Conservation (phyloP, 257 asterid genomes). For the Apocynum venetum region DNA sequence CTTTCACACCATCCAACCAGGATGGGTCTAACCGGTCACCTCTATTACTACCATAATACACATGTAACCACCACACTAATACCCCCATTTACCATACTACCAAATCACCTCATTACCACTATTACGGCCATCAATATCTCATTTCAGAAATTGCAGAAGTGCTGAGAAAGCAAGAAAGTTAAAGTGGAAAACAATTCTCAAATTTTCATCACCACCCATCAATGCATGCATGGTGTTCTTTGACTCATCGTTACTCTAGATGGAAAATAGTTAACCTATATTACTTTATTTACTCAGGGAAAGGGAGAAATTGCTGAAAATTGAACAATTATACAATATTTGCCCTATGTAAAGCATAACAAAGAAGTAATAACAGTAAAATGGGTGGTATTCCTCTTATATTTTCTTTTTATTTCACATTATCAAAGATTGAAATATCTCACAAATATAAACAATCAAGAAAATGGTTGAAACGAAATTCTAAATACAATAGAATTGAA, state of each 20-base stretch:
- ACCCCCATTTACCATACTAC: background rate
- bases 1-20: background rate
- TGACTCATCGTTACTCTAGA: background rate
- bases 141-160: background rate
- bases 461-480: background rate
- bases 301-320: background rate
- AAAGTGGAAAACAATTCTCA: background rate
- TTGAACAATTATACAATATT: background rate
- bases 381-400: background rate
- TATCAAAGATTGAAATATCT: background rate
- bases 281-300: background rate
- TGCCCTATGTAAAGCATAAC: background rate
- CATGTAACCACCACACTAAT: background rate
- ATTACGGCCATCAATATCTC: background rate
- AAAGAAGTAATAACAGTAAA: background rate
- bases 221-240: background rate
- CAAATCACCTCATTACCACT: background rate
- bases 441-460: background rate
- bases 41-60: background rate
- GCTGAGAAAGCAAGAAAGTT: background rate
- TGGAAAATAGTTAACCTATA: background rate
- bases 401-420: background rate
- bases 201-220: background rate
- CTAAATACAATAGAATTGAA: background rate
- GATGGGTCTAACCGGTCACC: background rate